A percentile compares a stretch with the other conserved stretches of the same genome.
Conservation (phyloP, 176 grass and related monocot species). For the Aegilops umbellulata region DNA sequence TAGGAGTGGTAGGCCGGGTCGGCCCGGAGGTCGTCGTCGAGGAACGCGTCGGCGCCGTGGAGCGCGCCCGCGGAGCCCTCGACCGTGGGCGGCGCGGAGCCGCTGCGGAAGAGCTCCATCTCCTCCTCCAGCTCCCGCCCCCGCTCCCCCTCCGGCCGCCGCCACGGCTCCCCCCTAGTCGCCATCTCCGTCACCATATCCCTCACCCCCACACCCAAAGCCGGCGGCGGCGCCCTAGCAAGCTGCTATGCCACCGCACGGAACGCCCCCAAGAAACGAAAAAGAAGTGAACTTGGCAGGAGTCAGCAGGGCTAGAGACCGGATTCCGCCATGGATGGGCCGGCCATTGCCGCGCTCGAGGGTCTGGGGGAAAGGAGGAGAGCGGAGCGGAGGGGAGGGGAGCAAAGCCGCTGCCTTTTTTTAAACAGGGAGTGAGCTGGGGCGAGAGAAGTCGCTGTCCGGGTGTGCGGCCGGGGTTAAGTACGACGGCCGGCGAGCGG, state of each 20-base stretch:
- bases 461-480: constrained; percentile 30
- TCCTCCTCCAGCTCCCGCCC: constrained; percentile 47
- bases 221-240: not conserved
- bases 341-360: constrained; percentile 14
- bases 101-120: constrained; percentile 68
- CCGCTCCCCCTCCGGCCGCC: constrained; percentile 17
- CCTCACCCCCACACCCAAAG: not conserved
- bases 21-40: constrained; percentile 61
- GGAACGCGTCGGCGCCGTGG: constrained; percentile 24
- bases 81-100: constrained; percentile 68
- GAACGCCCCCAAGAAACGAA: not conserved
- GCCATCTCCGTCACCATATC: constrained; percentile 59
- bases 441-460: not conserved
- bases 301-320: not conserved
- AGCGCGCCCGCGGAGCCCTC: constrained; percentile 45
- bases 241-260: not conserved
- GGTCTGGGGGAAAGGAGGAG: not conserved
- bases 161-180: constrained; percentile 29
- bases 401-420: not conserved
- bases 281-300: not conserved
- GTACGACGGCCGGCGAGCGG: constrained; percentile 4
- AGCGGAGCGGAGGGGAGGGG: not conserved
- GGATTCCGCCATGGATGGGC: not conserved
- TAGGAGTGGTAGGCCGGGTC: constrained; percentile 67
- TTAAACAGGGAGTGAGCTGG: not conserved